Percentiles rank a stretch among this genome's conserved stretches.
Conservation (phyloP, 257 asterid genomes). For the Plantago elongata region DNA sequence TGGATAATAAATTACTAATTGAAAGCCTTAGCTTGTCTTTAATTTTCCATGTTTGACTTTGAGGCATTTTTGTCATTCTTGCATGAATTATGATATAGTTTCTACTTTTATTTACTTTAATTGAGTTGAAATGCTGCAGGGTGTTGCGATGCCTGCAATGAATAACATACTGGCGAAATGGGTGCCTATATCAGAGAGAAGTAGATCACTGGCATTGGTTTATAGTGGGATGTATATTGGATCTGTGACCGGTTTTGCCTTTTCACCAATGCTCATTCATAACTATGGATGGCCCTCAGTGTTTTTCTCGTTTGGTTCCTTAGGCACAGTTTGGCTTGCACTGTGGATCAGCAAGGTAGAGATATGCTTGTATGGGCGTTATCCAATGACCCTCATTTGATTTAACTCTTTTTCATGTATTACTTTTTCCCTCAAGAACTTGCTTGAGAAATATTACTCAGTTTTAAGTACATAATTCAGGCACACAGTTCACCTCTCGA, state of each 20-base stretch:
- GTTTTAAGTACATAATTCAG: conserved; percentile 34
- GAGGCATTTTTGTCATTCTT: conserved; percentile 3
- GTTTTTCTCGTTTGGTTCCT: conserved; percentile 82
- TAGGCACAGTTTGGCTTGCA: conserved; percentile 75
- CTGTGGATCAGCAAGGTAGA: conserved; percentile 73
- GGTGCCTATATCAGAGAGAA: conserved; percentile 94
- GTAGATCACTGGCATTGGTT: conserved; percentile 83
- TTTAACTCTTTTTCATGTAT: conserved; percentile 1
- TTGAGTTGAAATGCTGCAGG: conserved; percentile 43
- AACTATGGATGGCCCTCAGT: conserved; percentile 93
- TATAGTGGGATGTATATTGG: conserved; percentile 99
- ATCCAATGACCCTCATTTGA: conserved; percentile 2
- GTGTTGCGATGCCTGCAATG: conserved; percentile 99
- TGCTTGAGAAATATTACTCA: conserved; percentile 6
- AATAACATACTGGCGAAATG: conserved; percentile 83
- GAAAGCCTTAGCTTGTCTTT: not conserved
- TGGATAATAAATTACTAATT: conserved; percentile 1
- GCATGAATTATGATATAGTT: not conserved
- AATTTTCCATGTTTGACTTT: not conserved
- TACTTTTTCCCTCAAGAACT: conserved; percentile 2
- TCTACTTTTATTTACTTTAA: conserved; percentile 15
- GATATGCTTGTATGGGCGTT: conserved; percentile 16
- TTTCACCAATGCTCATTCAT: conserved; percentile 82
- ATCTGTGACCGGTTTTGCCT: conserved; percentile 83
- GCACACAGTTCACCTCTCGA: conserved; percentile 83